These are phyloP conservation scores for Annulohypoxylon nitens DNA, from an alignment of 495 filamentous ascomycete genomes.

Conservation along the genomic window DNA sequence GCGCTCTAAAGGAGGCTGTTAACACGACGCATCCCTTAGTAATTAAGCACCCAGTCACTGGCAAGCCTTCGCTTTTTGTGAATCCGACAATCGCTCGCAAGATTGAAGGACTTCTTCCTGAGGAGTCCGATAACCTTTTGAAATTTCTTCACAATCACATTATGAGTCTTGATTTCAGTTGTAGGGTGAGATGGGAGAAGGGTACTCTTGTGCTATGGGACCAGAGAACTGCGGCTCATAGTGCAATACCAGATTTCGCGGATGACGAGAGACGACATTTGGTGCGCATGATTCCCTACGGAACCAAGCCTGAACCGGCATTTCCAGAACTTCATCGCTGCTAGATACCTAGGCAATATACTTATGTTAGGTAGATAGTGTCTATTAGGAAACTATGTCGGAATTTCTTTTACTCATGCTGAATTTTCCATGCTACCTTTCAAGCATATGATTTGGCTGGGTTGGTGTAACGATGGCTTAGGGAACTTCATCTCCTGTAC, in stretches of 20 bases:
- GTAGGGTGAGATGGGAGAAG: constrained; percentile 68
- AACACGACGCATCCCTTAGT: constrained; percentile 67
- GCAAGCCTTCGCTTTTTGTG: constrained; percentile 56
- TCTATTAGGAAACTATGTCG: neutral
- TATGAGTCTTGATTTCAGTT: constrained; percentile 69
- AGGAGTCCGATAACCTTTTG: constrained; percentile 74
- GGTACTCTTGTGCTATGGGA: constrained; percentile 75
- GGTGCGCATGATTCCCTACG: constrained; percentile 32
- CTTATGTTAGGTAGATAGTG: neutral
- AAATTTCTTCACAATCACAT: constrained; percentile 77
- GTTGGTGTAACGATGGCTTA: no score
- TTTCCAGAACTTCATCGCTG: neutral
- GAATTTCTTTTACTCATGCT: no score
- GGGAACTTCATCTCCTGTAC: no score
- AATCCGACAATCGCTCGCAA: constrained; percentile 52
- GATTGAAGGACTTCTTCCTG: constrained; percentile 76
- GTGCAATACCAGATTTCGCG: constrained; percentile 31
- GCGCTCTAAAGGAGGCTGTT: constrained; percentile 26
- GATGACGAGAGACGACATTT: constrained; percentile 34
- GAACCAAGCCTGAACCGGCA: constrained; percentile 22
- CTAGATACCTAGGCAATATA: neutral
- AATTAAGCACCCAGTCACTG: constrained; percentile 68
- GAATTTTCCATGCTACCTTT: no score
- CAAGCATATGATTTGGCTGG: no score
- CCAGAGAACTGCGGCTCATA: constrained; percentile 33